phyloP scores from a whole-genome alignment of 73 alveolate genomes.

The Effrenium voratum region DNA sequence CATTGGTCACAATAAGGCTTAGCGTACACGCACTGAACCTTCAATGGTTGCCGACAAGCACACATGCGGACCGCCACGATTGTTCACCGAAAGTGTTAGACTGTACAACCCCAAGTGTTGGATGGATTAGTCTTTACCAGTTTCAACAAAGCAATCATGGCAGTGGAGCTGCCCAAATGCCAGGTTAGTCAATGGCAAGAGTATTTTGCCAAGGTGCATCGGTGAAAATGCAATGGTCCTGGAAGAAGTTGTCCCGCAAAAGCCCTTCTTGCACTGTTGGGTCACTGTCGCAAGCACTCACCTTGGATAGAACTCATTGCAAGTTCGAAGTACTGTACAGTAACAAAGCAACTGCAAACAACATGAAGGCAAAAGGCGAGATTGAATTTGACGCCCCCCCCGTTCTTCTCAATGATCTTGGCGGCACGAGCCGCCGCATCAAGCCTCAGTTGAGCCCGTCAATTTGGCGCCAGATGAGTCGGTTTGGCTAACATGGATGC shows the following conservation, averaged over 20 bases:
- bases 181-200: no score
- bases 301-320: not conserved
- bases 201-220: no score
- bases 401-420: not conserved
- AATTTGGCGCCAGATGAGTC: no score
- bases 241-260: not conserved
- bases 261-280: not conserved
- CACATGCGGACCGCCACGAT: not conserved
- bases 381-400: not conserved
- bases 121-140: not conserved
- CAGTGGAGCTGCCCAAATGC: no score
- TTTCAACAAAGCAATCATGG: not conserved
- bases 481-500: no score
- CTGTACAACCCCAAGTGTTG: not conserved
- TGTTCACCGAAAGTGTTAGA: not conserved
- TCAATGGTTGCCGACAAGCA: not conserved
- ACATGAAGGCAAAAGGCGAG: not conserved
- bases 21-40: not conserved
- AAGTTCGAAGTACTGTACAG: not conserved
- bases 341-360: not conserved
- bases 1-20: not conserved
- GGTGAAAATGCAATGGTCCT: not conserved
- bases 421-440: not conserved
- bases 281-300: not conserved
- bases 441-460: no score